Percentiles rank a stretch among this genome's conserved stretches.
phyloP scores from a whole-genome alignment of 2,329 filamentous ascomycete species.

The Hirsutella minnesotensis region DNA sequence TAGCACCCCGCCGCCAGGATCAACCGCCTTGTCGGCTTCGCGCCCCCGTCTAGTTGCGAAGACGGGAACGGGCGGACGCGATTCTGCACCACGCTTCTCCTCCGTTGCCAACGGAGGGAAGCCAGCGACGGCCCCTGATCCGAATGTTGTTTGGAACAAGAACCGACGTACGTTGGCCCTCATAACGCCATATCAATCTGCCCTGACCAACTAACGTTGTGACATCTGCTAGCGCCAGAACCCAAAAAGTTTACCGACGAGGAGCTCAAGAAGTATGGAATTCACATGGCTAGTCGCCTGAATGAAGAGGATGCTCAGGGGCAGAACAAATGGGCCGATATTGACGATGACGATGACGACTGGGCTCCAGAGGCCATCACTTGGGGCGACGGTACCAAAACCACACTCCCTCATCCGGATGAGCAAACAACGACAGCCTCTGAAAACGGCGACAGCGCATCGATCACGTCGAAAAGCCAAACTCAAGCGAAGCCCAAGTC shows the following conservation, averaged over 20 bases:
- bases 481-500: slow-evolving; percentile 31
- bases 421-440: slow-evolving; percentile 25
- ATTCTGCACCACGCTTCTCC: slow-evolving; percentile 32
- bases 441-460: slow-evolving; percentile 15
- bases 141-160: slow-evolving; percentile 76
- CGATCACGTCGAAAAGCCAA: slow-evolving; percentile 11
- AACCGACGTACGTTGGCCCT: slow-evolving; percentile 56
- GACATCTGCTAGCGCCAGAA: slow-evolving; percentile 49
- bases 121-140: slow-evolving; percentile 51
- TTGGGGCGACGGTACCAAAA: slow-evolving; percentile 82
- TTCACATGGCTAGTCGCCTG: slow-evolving; percentile 70
- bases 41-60: slow-evolving; percentile 69
- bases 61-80: slow-evolving; percentile 48
- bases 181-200: not conserved
- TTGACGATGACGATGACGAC: slow-evolving; percentile 79
- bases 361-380: slow-evolving; percentile 78
- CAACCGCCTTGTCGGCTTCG: slow-evolving; percentile 36
- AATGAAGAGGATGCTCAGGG: slow-evolving; percentile 63
- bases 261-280: slow-evolving; percentile 76
- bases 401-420: slow-evolving; percentile 54
- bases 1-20: slow-evolving; percentile 31
- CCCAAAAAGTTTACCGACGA: slow-evolving; percentile 79
- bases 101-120: slow-evolving; percentile 44
- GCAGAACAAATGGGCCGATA: slow-evolving; percentile 80
- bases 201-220: slow-evolving; percentile 11